Evolutionary conservation across 2,329 filamentous ascomycete species (phyloP), one percentile per base, ranked within the genome.

Genomic region (Lizonia empirigonia): DNA sequence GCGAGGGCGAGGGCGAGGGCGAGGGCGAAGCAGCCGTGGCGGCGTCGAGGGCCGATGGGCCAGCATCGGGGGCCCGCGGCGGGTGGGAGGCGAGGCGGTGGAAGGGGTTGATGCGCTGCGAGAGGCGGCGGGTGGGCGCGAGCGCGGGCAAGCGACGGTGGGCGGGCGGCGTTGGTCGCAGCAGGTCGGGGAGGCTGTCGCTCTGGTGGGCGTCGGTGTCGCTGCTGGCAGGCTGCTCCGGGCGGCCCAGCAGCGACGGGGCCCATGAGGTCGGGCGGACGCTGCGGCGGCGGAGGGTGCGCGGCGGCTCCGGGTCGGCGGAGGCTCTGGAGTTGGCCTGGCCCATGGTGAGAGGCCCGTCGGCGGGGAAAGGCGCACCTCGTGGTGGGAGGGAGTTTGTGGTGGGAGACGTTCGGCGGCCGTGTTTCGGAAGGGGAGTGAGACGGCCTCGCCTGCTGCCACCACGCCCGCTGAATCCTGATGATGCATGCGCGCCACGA

Each of bases 261-360:
- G 66, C 67, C 69, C 69, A 71, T 44, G 70, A 72, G 18, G 56
- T 45, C 44, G 69, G 67, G 39, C 70, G 70, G 47, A 60, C 34
- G 52, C 65, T 59, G 53, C 56, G 63, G 54, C 65, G 66, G 45
- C 60, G 59, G 48, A 59, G 54, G 35, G 63, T 60, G 26, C 36
- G 48, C 41, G 48, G 35, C 15, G 40, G 29, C 18, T 38, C 36
- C 13, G 12, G 38, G 7, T 20, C 7, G 7, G 47, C 22, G n/a
- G 23, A 24, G 53, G 59, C 52, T 55, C 60, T 62, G 18, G 73
- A 74, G 58, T 62, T 68, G 57, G 68, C 66, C 65, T 73, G 72
- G 51, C 73, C 73, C 73, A 75, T 75, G 42, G 49, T 63, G 50
- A 46, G 59, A 60, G 61, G 66, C 56, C 63, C 55, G 57, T 58